Conservation (phyloP, 345 rosid genomes). For the Reutealis trisperma region DNA sequence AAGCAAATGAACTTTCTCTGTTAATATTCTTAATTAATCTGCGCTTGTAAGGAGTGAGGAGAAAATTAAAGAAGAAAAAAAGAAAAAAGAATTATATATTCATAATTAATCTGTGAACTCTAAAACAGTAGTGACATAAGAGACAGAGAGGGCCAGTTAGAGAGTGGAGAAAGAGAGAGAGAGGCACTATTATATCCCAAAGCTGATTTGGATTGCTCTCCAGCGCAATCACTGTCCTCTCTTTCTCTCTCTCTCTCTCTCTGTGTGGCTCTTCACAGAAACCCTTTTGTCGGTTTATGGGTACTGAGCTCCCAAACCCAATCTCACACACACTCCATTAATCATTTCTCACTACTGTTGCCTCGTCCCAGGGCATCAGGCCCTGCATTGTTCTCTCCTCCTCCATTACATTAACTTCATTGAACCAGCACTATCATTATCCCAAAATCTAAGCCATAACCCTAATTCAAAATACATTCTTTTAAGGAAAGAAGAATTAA, state of each 20-base stretch:
- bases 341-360: neutral
- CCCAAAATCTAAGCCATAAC: neutral
- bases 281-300: slow-evolving; percentile 5
- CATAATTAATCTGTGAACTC: too few species aligned
- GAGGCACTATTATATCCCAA: too few species aligned
- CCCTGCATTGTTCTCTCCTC: slow-evolving; percentile 6
- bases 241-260: neutral
- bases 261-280: neutral
- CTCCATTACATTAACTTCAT: neutral
- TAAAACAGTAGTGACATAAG: too few species aligned
- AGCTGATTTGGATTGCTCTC: neutral
- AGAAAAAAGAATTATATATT: too few species aligned
- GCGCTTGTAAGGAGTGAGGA: too few species aligned
- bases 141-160: slow-evolving; percentile 5
- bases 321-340: neutral
- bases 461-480: neutral
- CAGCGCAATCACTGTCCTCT: neutral
- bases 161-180: neutral
- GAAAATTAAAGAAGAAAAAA: too few species aligned
- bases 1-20: too few species aligned
- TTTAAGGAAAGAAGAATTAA: neutral
- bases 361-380: neutral
- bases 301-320: neutral
- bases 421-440: neutral
- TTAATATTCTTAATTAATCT: too few species aligned